Conservation (phyloP, 2,329 filamentous ascomycete species). For the Ophiostoma montium region DNA sequence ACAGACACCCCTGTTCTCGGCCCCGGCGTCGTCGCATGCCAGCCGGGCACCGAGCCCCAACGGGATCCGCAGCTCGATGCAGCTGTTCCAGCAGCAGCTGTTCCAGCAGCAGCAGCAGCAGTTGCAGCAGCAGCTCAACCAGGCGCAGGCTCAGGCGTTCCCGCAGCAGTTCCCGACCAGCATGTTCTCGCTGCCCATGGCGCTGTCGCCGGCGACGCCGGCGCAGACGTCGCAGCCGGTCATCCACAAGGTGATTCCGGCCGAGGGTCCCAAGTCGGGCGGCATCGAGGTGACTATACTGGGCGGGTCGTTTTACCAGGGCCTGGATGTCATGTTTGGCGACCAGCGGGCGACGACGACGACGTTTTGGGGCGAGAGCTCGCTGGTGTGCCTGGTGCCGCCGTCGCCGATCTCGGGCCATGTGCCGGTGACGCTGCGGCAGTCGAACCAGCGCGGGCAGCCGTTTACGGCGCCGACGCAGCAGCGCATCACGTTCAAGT, state of each 20-base stretch:
- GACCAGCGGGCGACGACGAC: conserved; percentile 50
- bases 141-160: conserved; percentile 26
- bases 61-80: conserved; percentile 31
- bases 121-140: conserved; percentile 14
- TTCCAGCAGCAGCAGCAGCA: conserved; percentile 23
- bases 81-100: conserved; percentile 26
- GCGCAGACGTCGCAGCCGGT: conserved; percentile 29
- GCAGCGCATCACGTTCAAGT: conserved; percentile 47
- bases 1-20: conserved; percentile 46
- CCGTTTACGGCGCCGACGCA: conserved; percentile 25
- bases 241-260: conserved; percentile 73
- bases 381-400: conserved; percentile 66
- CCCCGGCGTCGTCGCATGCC: conserved; percentile 55
- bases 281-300: conserved; percentile 80
- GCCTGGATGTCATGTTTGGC: conserved; percentile 74
- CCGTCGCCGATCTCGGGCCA: conserved; percentile 52
- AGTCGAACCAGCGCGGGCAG: conserved; percentile 23
- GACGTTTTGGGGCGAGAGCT: conserved; percentile 66
- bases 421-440: conserved; percentile 57
- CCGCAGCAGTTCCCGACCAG: conserved; percentile 32
- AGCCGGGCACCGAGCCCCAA: conserved; percentile 68
- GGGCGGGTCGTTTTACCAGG: conserved; percentile 64
- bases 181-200: conserved; percentile 36
- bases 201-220: conserved; percentile 17
- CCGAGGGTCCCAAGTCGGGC: conserved; percentile 66